Evolutionary conservation across 2,329 filamentous ascomycete species (phyloP), one percentile per base, ranked within the genome.

Genomic region (Diaporthe sp.): DNA sequence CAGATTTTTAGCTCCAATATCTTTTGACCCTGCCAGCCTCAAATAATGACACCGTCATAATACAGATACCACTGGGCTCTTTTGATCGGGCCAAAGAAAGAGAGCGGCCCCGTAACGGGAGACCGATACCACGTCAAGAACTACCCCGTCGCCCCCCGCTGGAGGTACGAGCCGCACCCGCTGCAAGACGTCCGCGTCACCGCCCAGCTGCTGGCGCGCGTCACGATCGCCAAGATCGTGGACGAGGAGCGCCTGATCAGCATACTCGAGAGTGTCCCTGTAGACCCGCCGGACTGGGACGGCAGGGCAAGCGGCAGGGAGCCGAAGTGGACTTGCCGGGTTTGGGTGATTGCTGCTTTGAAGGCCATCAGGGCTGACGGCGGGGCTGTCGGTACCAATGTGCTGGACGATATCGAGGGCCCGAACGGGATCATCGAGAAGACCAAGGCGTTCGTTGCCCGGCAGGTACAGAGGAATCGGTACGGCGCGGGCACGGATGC

Each of bases 31-130:
- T 4, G 15, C 6, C 28, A 6, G 6, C 13, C n/a, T 46, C 9
- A 42, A 44, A 12, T 19, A 15, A 2, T 37, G 15, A 59, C 17
- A 4, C 3, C 15, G 8, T 19, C 22, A 31, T 1, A 31, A 2
- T 8, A 3, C 13, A 71, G 53, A n/a, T 71, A 59, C 17, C 68
- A 71, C 17, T 71, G 68, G 68, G 68, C 68, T 25, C 68, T 71
- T 2, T 12, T 71, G 0, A 19, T 59, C 3, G 69, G 69, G 17
- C 69, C 69, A 13, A 72, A 59, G 28, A 58, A 25, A 3, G 69
- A 72, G 3, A 25, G 15, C 44, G 55, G 39, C 5, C 37, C 55
- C 8, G 69, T 46, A 5, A 17, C 8, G 17, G 69, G 69, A 37
- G 19, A 59, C n/a, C 42, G 69, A 28, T 59, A 59, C 15, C 69